A percentile compares a stretch with the other conserved stretches of the same genome.
These are phyloP conservation scores for Vitis labrusca DNA, from an alignment of 164 flowering plant genomes.

Conservation along the genomic window DNA sequence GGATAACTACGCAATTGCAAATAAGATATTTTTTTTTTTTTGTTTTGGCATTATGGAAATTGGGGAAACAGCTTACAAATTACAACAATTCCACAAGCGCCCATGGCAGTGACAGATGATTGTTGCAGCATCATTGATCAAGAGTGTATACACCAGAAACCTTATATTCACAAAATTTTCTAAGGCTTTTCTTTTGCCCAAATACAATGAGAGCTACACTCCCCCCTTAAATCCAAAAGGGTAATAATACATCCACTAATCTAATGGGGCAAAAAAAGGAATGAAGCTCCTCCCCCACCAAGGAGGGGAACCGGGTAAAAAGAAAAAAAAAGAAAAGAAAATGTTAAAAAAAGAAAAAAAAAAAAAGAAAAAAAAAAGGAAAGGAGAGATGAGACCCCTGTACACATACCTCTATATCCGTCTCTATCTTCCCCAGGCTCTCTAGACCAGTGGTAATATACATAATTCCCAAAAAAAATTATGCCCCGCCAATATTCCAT, in stretches of 20 bases:
- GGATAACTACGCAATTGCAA: too few species aligned
- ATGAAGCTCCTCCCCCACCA: slow-evolving; percentile 16
- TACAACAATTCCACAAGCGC: slow-evolving; percentile 11
- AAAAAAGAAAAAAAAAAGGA: background rate
- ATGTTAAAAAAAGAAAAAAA: too few species aligned
- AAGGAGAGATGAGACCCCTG: slow-evolving; percentile 41
- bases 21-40: background rate
- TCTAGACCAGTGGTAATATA: slow-evolving; percentile 37
- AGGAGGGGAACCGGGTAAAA: slow-evolving; percentile 11
- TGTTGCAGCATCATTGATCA: slow-evolving; percentile 9
- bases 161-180: slow-evolving; percentile 44
- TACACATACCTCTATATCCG: slow-evolving; percentile 54
- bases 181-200: slow-evolving; percentile 33
- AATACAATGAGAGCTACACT: slow-evolving; percentile 32
- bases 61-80: slow-evolving; percentile 5
- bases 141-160: slow-evolving; percentile 19
- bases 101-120: slow-evolving; percentile 11
- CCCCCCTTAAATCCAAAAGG: slow-evolving; percentile 21
- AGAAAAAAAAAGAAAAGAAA: background rate
- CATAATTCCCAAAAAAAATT: slow-evolving; percentile 30
- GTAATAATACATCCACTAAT: slow-evolving; percentile 45
- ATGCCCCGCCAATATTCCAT: slow-evolving; percentile 16
- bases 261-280: slow-evolving; percentile 32
- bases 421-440: slow-evolving; percentile 36
- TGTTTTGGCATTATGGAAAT: slow-evolving; percentile 1